Percentiles rank a stretch among this genome's conserved stretches.
Conservation (phyloP, 768 basidiomycete genomes). For the Russula compacta region DNA sequence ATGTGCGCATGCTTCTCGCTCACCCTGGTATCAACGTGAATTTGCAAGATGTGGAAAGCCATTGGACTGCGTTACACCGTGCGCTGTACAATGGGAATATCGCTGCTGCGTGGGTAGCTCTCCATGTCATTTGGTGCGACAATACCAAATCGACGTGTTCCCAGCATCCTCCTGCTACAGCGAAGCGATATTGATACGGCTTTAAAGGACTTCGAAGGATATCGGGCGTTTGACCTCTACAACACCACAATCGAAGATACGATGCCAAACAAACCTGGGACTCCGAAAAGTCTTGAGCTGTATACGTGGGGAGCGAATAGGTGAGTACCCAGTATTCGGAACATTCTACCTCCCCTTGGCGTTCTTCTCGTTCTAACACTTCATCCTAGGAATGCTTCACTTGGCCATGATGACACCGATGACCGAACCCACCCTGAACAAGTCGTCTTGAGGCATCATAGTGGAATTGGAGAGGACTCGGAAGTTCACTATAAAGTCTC, state of each 20-base stretch:
- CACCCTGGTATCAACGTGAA: slow-evolving; percentile 77
- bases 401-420: slow-evolving; percentile 75
- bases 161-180: slow-evolving; percentile 65
- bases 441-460: slow-evolving; percentile 37
- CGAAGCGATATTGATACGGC: slow-evolving; percentile 61
- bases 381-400: slow-evolving; percentile 60
- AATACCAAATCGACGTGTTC: not conserved
- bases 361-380: not conserved
- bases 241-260: slow-evolving; percentile 35
- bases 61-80: slow-evolving; percentile 87
- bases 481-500: slow-evolving; percentile 25
- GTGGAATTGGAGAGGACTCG: slow-evolving; percentile 10
- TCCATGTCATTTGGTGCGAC: not conserved
- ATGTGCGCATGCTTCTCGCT: slow-evolving; percentile 63
- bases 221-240: slow-evolving; percentile 88
- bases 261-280: slow-evolving; percentile 2
- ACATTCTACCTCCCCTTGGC: not conserved
- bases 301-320: slow-evolving; percentile 81
- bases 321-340: not conserved
- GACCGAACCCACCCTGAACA: slow-evolving; percentile 77
- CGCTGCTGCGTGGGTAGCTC: slow-evolving; percentile 46
- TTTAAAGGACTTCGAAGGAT: slow-evolving; percentile 78
- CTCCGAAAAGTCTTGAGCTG: slow-evolving; percentile 41
- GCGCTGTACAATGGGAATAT: slow-evolving; percentile 77
- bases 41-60: slow-evolving; percentile 68